Evolutionary conservation across 1,284 basidiomycete species (phyloP).

Genomic region (Malassezia nana): DNA sequence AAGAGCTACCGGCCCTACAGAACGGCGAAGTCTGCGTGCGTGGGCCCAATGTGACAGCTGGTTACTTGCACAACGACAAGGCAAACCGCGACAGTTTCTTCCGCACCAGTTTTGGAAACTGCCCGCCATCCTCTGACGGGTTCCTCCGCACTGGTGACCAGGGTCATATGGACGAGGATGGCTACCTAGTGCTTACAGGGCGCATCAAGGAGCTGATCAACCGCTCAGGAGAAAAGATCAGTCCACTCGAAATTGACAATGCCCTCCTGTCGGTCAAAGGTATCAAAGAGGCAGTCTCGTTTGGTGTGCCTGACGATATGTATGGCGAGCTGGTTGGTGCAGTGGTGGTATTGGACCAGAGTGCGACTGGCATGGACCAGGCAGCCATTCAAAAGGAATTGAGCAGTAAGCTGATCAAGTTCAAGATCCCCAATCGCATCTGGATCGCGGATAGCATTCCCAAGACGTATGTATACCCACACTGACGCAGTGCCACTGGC

Average conservation of each 20-base stretch:
- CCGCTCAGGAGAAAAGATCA: slow-evolving; percentile 59
- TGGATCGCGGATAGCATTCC: slow-evolving; percentile 48
- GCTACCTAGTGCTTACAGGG: slow-evolving; percentile 54
- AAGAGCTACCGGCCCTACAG: slow-evolving; percentile 46
- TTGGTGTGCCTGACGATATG: slow-evolving; percentile 47
- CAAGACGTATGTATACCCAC: slow-evolving; percentile 30
- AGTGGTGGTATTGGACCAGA: slow-evolving; percentile 36
- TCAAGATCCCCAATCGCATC: slow-evolving; percentile 49
- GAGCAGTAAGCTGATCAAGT: slow-evolving; percentile 44
- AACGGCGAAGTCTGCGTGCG: slow-evolving; percentile 52
- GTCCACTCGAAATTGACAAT: slow-evolving; percentile 57
- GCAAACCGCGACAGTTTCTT: slow-evolving; percentile 49
- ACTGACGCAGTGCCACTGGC: slow-evolving; percentile 29
- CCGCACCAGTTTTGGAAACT: slow-evolving; percentile 32
- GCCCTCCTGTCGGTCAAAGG: slow-evolving; percentile 52
- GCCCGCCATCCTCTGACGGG: slow-evolving; percentile 29
- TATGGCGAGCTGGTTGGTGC: slow-evolving; percentile 49
- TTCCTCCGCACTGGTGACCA: slow-evolving; percentile 59
- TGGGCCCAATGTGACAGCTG: slow-evolving; percentile 52
- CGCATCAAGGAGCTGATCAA: slow-evolving; percentile 48
- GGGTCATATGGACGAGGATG: slow-evolving; percentile 57
- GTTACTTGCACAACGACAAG: slow-evolving; percentile 52
- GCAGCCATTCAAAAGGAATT: slow-evolving; percentile 30
- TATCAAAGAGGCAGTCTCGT: slow-evolving; percentile 54
- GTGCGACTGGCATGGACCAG: slow-evolving; percentile 24